phyloP scores from a whole-genome alignment of 768 basidiomycete genomes.

The Solioccasus polychromus region DNA sequence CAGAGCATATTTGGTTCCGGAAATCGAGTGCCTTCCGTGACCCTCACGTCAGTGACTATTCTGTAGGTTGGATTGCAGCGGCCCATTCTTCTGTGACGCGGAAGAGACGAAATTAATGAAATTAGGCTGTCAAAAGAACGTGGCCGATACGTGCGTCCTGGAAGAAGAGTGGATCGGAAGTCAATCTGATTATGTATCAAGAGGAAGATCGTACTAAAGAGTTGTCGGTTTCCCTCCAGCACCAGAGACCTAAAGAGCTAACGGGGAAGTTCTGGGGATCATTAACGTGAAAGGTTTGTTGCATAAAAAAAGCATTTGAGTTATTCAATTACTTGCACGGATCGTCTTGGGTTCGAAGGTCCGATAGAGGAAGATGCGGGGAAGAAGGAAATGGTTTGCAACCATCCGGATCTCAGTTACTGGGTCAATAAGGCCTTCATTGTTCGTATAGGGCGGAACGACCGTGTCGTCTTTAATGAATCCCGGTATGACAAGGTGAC shows the following conservation, averaged over 20 bases:
- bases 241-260: too few relatives aligned
- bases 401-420: slow-evolving; percentile 12
- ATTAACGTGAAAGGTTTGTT: neutral
- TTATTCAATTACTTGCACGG: neutral
- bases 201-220: too few relatives aligned
- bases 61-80: neutral
- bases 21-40: neutral
- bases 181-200: too few relatives aligned
- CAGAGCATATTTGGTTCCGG: neutral
- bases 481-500: neutral
- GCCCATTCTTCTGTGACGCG: neutral
- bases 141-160: too few relatives aligned
- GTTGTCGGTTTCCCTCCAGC: too few relatives aligned
- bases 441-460: slow-evolving; percentile 2
- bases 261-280: slow-evolving; percentile 1
- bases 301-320: neutral
- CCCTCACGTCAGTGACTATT: slow-evolving; percentile 1
- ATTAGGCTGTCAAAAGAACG: too few relatives aligned
- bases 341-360: slow-evolving; percentile 1
- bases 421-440: slow-evolving; percentile 2
- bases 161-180: too few relatives aligned
- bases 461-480: slow-evolving; percentile 2
- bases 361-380: neutral
- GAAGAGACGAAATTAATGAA: neutral
- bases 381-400: slow-evolving; percentile 3